These are phyloP conservation scores for Davidsoniella eucalypti DNA, from an alignment of 2,329 filamentous ascomycete species.

Conservation along the genomic window DNA sequence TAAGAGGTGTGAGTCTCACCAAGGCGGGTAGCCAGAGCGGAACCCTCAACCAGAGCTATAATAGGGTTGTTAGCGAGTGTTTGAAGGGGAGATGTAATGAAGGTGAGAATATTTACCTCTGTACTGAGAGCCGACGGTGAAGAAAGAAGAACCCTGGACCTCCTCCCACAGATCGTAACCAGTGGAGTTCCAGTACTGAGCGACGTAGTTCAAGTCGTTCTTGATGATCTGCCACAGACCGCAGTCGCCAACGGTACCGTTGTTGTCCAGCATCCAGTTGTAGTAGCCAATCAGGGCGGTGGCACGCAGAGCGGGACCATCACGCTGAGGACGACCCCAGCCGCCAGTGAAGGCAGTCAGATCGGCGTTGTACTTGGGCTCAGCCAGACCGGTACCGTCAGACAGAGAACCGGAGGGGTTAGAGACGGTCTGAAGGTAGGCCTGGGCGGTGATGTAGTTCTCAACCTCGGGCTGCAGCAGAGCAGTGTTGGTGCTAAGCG, in stretches of 20 bases:
- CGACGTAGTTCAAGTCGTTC: slow-evolving; percentile 62
- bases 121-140: slow-evolving; percentile 55
- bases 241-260: slow-evolving; percentile 29
- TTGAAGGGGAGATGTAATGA: too few relatives aligned
- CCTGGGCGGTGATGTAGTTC: slow-evolving; percentile 52
- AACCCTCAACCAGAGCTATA: slow-evolving; percentile 47
- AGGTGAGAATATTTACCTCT: slow-evolving; percentile 29
- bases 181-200: slow-evolving; percentile 52
- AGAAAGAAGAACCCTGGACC: slow-evolving; percentile 60
- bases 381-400: slow-evolving; percentile 42
- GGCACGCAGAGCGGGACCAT: slow-evolving; percentile 62
- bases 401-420: slow-evolving; percentile 50
- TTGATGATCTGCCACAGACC: slow-evolving; percentile 57
- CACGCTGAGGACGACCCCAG: slow-evolving; percentile 65
- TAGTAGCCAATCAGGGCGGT: slow-evolving; percentile 57
- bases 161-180: slow-evolving; percentile 77
- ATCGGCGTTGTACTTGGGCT: slow-evolving; percentile 58
- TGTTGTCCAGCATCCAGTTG: slow-evolving; percentile 53
- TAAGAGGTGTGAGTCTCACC: slow-evolving; percentile 45
- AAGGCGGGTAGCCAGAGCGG: slow-evolving; percentile 44
- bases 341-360: slow-evolving; percentile 44
- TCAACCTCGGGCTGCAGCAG: slow-evolving; percentile 44
- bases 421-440: slow-evolving; percentile 45
- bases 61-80: not conserved
- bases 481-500: slow-evolving; percentile 35